Evolutionary conservation across 352 stramenopile genomes (phyloP).

Genomic region (Globisporangium emineosum): DNA sequence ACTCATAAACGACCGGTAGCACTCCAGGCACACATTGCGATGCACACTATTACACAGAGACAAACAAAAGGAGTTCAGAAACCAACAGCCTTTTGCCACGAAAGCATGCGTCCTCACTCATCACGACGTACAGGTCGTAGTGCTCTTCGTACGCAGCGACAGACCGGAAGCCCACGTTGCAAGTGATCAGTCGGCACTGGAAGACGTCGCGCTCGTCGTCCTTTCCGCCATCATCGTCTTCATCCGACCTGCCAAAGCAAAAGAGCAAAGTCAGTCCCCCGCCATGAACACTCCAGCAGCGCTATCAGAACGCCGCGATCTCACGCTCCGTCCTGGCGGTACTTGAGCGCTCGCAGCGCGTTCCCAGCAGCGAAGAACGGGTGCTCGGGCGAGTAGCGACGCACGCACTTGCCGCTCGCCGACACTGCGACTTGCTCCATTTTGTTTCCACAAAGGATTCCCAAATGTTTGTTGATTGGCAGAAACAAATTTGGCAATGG

Average conservation of each 20-base stretch:
- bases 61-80: neutral
- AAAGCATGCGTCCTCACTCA: neutral
- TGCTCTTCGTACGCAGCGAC: slow-evolving; percentile 53
- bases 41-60: slow-evolving; percentile 19
- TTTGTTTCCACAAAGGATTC: neutral
- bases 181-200: slow-evolving; percentile 43
- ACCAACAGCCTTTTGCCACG: too few species aligned
- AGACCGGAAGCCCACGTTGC: slow-evolving; percentile 41
- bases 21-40: slow-evolving; percentile 50
- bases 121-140: slow-evolving; percentile 49
- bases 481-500: too few species aligned
- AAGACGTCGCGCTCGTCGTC: slow-evolving; percentile 20
- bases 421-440: slow-evolving; percentile 35
- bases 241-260: slow-evolving; percentile 8
- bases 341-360: slow-evolving; percentile 37
- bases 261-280: neutral
- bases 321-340: slow-evolving; percentile 35
- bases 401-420: slow-evolving; percentile 43
- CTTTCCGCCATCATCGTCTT: neutral
- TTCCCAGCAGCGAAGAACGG: slow-evolving; percentile 44
- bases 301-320: neutral
- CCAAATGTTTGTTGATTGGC: too few species aligned
- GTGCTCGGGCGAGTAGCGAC: slow-evolving; percentile 51
- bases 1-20: slow-evolving; percentile 46
- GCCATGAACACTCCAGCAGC: too few species aligned